Conservation (phyloP, 768 basidiomycete genomes). For the Kwoniella dendrophila region DNA sequence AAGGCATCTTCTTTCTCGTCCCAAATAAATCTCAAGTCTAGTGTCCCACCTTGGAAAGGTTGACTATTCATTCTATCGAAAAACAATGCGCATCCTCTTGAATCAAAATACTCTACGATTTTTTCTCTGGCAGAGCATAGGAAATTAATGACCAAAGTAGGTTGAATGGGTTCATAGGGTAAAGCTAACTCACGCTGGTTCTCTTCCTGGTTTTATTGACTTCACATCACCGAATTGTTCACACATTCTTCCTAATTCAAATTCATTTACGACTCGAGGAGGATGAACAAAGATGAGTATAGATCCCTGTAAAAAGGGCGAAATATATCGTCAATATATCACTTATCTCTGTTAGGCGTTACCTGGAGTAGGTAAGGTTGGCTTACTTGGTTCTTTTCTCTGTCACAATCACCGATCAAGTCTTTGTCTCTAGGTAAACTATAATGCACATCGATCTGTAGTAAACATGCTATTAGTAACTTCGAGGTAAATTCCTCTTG, state of each 20-base stretch:
- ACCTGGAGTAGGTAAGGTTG: neutral
- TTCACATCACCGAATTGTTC: constrained; percentile 91
- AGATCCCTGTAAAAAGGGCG: constrained; percentile 65
- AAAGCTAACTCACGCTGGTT: constrained; percentile 56
- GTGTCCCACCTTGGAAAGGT: constrained; percentile 77
- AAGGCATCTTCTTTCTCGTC: constrained; percentile 66
- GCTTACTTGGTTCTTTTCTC: constrained; percentile 82
- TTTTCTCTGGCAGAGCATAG: constrained; percentile 65
- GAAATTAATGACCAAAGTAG: constrained; percentile 61
- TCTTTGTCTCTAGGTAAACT: constrained; percentile 89
- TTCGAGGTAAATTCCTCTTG: neutral
- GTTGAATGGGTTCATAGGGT: no score
- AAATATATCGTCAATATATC: neutral
- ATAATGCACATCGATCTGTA: constrained; percentile 96
- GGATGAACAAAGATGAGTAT: constrained; percentile 76
- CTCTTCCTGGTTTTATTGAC: constrained; percentile 62
- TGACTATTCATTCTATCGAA: constrained; percentile 78
- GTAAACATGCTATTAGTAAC: neutral
- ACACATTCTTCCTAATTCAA: constrained; percentile 81
- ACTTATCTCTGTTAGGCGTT: neutral
- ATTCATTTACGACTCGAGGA: constrained; percentile 74
- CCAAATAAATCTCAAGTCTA: constrained; percentile 87
- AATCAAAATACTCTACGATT: constrained; percentile 90
- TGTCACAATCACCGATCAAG: constrained; percentile 62
- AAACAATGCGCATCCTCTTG: constrained; percentile 74